Conservation (phyloP, 805 yeast species). For the Clavispora asparagi region DNA sequence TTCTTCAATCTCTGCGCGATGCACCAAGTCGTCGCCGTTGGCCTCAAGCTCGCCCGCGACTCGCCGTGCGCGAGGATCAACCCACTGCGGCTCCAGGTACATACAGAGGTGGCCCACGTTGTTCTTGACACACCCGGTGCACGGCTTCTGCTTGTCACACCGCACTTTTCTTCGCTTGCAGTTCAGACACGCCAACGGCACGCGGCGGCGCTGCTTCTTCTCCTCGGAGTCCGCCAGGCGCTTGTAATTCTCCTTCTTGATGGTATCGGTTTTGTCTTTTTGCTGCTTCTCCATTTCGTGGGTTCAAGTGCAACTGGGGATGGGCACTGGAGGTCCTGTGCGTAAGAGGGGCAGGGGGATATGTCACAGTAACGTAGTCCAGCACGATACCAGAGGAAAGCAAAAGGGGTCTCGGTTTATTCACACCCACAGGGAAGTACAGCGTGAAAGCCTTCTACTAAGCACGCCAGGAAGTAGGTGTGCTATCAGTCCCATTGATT, state of each 20-base stretch:
- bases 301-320: neutral
- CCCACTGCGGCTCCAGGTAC: constrained; percentile 39
- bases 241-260: neutral
- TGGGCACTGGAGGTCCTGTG: neutral
- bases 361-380: no score
- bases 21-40: neutral
- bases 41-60: constrained; percentile 2
- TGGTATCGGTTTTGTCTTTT: neutral
- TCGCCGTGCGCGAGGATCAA: constrained; percentile 9
- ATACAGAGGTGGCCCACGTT: constrained; percentile 37
- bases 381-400: no score
- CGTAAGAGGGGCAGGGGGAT: no score
- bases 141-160: constrained; percentile 39
- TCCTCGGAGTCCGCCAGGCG: neutral
- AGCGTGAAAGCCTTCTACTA: no score
- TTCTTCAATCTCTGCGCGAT: constrained; percentile 9
- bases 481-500: neutral
- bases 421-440: no score
- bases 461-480: neutral
- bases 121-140: constrained; percentile 37
- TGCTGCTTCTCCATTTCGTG: neutral
- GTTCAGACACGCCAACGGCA: constrained; percentile 36
- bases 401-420: no score
- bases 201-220: constrained; percentile 24
- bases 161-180: constrained; percentile 40